A percentile compares a stretch with the other conserved stretches of the same genome.
These are phyloP conservation scores for Hypoxylon sp. DNA, from an alignment of 2,329 filamentous ascomycete genomes.

Conservation along the genomic window DNA sequence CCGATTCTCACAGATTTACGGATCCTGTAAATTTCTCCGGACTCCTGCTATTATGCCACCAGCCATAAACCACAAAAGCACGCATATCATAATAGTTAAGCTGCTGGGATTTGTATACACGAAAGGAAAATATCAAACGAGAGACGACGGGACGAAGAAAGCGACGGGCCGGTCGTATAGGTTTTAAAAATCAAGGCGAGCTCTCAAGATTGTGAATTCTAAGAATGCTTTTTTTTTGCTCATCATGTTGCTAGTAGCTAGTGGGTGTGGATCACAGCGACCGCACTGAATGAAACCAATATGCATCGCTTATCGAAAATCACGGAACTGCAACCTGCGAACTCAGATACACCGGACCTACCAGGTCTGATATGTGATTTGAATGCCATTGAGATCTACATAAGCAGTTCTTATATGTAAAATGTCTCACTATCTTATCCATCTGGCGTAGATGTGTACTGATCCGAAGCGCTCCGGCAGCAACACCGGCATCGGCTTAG, in stretches of 20 bases:
- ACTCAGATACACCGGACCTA: background rate
- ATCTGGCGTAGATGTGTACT: conserved; percentile 5
- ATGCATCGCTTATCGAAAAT: background rate
- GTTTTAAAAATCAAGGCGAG: conserved; percentile 3
- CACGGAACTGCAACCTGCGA: background rate
- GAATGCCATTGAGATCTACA: too few relatives aligned
- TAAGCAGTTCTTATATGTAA: background rate
- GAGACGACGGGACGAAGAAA: conserved; percentile 20
- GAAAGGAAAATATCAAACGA: background rate
- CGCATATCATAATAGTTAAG: conserved; percentile 10
- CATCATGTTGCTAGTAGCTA: too few relatives aligned
- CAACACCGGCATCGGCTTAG: too few relatives aligned
- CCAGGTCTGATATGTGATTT: too few relatives aligned
- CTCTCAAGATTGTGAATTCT: conserved; percentile 1
- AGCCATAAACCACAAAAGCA: too few relatives aligned
- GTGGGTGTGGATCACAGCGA: background rate
- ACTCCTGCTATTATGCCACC: conserved; percentile 1
- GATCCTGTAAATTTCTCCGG: conserved; percentile 1
- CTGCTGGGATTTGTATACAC: background rate
- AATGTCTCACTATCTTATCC: background rate
- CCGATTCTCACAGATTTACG: conserved; percentile 10
- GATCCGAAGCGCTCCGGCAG: too few relatives aligned
- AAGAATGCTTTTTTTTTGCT: too few relatives aligned
- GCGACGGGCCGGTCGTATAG: conserved; percentile 17
- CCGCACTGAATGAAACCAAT: background rate